These are phyloP conservation scores for Kluyveromyces dobzhanskii DNA, from an alignment of 805 yeast genomes.

Conservation along the genomic window DNA sequence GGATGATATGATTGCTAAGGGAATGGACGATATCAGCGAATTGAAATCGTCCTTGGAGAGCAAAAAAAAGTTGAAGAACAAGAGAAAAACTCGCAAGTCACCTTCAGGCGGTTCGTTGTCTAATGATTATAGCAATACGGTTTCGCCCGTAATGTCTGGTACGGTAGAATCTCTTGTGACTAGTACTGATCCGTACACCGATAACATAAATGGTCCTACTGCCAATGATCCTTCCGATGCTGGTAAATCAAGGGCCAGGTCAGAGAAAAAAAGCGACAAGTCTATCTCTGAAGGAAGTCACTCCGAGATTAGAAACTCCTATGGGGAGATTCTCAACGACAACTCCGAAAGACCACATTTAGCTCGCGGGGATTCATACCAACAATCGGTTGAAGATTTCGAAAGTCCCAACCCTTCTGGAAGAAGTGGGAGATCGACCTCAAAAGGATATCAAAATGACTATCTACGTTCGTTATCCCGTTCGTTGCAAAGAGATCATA, in stretches of 20 bases:
- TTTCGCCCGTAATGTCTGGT: conserved; percentile 7
- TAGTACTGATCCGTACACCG: conserved; percentile 22
- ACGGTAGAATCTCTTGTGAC: conserved; percentile 17
- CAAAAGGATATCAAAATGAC: conserved; percentile 30
- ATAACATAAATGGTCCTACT: conserved; percentile 12
- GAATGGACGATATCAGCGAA: conserved; percentile 12
- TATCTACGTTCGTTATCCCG: conserved; percentile 46
- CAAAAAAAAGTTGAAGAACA: conserved; percentile 9
- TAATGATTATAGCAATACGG: conserved; percentile 1
- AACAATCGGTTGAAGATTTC: conserved; percentile 37
- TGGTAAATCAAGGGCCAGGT: neutral
- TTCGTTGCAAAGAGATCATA: conserved; percentile 23
- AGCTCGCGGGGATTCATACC: conserved; percentile 74
- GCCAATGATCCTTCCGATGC: conserved; percentile 2
- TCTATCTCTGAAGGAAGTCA: neutral
- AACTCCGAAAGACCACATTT: conserved; percentile 45
- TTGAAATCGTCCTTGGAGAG: conserved; percentile 9
- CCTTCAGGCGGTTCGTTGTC: neutral
- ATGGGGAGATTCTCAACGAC: conserved; percentile 23
- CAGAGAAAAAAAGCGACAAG: neutral
- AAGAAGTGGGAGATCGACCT: conserved; percentile 15
- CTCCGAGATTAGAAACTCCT: conserved; percentile 20
- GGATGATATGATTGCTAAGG: conserved; percentile 18
- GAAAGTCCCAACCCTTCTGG: conserved; percentile 8
- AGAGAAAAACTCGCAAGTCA: conserved; percentile 5